Percentiles rank a stretch among this genome's conserved stretches.
phyloP scores from a whole-genome alignment of 176 grass and related monocot species.

The Ensete glaucum region DNA sequence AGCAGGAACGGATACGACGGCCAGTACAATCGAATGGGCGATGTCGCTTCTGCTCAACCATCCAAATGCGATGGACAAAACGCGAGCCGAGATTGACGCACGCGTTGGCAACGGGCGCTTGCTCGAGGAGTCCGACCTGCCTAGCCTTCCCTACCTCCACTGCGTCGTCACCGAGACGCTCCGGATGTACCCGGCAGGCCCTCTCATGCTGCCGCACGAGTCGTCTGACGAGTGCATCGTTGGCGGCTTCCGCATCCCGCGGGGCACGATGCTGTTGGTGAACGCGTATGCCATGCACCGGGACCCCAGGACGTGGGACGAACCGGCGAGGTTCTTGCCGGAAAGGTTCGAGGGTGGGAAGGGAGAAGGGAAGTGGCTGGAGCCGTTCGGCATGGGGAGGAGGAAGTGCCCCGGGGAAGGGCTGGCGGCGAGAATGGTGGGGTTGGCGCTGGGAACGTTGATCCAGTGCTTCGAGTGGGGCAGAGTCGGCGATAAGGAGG shows the following conservation, averaged over 20 bases:
- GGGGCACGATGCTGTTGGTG: neutral
- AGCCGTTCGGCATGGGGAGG: constrained; percentile 9
- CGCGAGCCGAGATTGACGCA: neutral
- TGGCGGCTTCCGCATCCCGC: neutral
- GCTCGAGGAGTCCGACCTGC: neutral
- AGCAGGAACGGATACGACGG: neutral
- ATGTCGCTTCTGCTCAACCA: constrained; percentile 12
- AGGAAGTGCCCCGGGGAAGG: constrained; percentile 12
- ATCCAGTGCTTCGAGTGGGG: constrained; percentile 18
- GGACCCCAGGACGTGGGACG: constrained; percentile 6
- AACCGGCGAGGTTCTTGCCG: constrained; percentile 6
- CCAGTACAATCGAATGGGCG: constrained; percentile 2
- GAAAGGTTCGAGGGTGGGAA: neutral
- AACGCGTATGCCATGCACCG: constrained; percentile 4
- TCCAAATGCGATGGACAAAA: neutral
- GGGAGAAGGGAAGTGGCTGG: neutral
- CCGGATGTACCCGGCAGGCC: neutral
- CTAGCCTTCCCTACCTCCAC: constrained; percentile 1
- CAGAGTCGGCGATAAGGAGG: neutral
- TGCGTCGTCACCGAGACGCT: constrained; percentile 1
- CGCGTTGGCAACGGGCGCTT: neutral
- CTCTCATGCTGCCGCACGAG: constrained; percentile 3
- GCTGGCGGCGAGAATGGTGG: neutral
- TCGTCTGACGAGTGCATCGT: constrained; percentile 1
- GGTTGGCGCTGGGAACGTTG: constrained; percentile 3